Base-by-base conservation (phyloP, 768 basidiomycete genomes). In the Tricholoma saponaceum region DNA sequence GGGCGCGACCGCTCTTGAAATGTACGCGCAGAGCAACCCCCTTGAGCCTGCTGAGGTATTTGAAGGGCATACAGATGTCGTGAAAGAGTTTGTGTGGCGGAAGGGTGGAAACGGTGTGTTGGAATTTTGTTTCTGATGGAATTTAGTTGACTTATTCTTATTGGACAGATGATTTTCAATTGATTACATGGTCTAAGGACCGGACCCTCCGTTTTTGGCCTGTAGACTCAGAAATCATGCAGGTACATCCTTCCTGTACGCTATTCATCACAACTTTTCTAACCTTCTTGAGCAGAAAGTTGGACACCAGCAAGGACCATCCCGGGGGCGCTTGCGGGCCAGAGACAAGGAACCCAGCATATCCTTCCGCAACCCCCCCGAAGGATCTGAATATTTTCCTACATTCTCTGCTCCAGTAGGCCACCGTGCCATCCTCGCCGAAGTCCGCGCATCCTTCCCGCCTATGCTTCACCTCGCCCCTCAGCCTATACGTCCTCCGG, bases 51-150 rank as follows among this genome's bases (percentile, higher is more conserved):
- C 92, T 5, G 85, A 90, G 62, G 74, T 78, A 6, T 96, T 95
- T 62, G 89, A 91, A 62, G 95, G 94, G 0, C 94, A 96, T 71
- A 82, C 85, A 0, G 94, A 96, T 61, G 92, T 95, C 2, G 96
- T 98, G 18, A 97, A 96, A 66, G 96, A 99, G 72, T 99, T 96
- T 68, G 95, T 99, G 1, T 99, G 97, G 97, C 77, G 97, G 58
- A 84, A 79, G 65, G 82, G 87, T 2, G 80, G 79, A 5, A 64
- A 73, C 60, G 84, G 87, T 85, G 18, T 20, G 71, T 57, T 28
- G 4, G 30, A 35, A 18, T 5, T 26, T 32, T n/a, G n/a, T n/a
- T 53, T 52, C 22, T 20, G n/a, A 12, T 55, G 2, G 2, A n/a
- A 20, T 13, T 14, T 30, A 13, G 30, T 39, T 35, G 16, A 39